phyloP scores from a whole-genome alignment of 73 alveolate genomes.

The Tetrahymena thermophila region DNA sequence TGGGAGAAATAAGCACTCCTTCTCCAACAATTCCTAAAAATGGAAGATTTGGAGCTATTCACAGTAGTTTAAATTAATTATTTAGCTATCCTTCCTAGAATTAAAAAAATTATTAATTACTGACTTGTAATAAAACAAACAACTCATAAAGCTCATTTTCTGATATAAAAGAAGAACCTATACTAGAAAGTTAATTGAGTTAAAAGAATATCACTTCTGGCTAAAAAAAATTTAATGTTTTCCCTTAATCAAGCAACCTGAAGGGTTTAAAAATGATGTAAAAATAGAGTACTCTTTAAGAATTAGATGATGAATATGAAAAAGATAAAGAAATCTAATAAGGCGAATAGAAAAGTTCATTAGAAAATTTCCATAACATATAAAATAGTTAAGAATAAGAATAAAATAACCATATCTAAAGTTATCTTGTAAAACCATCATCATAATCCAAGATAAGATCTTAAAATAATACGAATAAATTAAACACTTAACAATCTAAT shows the following conservation, averaged over 20 bases:
- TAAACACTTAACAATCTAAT: background rate
- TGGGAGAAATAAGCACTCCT: background rate
- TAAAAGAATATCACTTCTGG: background rate
- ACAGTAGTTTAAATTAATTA: background rate
- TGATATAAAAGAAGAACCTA: background rate
- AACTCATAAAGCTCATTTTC: background rate
- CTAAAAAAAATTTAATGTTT: background rate
- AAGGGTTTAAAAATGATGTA: background rate
- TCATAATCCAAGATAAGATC: background rate
- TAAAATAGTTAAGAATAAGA: background rate
- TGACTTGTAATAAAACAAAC: background rate
- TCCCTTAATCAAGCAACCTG: background rate
- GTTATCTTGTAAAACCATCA: background rate
- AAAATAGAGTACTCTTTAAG: background rate
- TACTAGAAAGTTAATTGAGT: background rate
- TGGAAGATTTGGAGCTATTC: background rate
- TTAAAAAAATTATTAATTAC: background rate
- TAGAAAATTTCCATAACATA: background rate
- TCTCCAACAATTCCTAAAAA: background rate
- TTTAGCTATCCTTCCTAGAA: background rate
- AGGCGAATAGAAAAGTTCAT: background rate
- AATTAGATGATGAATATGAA: background rate
- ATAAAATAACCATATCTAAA: background rate
- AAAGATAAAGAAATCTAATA: background rate
- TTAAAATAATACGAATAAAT: background rate